Conservation (phyloP, 169 alveolate genomes). For the Cryptosporidium sp. region DNA sequence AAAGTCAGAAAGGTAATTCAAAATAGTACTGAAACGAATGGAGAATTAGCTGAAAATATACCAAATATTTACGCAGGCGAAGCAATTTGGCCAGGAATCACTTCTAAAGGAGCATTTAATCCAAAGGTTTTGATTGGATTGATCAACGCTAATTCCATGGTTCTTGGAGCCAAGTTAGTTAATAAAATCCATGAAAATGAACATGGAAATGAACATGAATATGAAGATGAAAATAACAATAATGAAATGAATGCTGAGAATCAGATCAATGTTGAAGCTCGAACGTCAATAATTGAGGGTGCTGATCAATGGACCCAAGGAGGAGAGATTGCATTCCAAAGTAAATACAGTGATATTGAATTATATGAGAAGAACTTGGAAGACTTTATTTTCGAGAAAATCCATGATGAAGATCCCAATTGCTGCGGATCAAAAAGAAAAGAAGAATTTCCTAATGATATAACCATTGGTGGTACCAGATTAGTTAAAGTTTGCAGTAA, state of each 20-base stretch:
- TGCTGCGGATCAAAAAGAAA: neutral
- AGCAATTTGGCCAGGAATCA: conserved; percentile 65
- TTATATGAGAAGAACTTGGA: conserved; percentile 24
- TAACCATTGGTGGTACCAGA: conserved; percentile 44
- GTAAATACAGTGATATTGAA: conserved; percentile 9
- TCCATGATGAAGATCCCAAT: neutral
- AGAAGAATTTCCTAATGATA: conserved; percentile 18
- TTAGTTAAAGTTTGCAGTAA: conserved; percentile 49
- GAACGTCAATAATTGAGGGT: neutral
- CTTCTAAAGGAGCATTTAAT: conserved; percentile 59
- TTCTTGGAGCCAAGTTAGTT: conserved; percentile 13
- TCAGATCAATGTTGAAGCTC: neutral
- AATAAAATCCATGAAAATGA: neutral
- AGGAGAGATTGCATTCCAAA: conserved; percentile 35
- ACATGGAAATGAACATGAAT: neutral
- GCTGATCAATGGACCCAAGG: conserved; percentile 60
- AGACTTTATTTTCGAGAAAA: conserved; percentile 14
- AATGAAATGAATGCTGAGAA: neutral
- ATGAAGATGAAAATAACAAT: neutral
- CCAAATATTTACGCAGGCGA: conserved; percentile 26
- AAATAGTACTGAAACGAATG: neutral
- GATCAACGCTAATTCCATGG: conserved; percentile 9
- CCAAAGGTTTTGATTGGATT: conserved; percentile 40
- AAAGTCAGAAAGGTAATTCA: neutral
- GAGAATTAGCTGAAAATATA: neutral